Percentiles rank a stretch among this genome's conserved stretches.
phyloP scores from a whole-genome alignment of 306 rosid species.

The Hippophae rhamnoides region DNA sequence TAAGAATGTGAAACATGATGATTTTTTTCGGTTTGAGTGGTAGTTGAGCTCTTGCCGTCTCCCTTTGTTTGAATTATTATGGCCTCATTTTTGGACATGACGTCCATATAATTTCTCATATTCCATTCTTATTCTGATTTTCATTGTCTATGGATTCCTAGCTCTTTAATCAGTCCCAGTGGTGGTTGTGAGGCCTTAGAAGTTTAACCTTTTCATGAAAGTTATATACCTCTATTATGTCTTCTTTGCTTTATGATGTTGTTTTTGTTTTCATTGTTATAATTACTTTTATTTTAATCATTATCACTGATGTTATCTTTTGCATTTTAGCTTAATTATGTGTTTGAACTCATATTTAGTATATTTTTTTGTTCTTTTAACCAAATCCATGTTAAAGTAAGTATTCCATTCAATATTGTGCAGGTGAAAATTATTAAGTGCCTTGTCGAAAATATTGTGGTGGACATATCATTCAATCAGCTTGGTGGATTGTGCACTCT shows the following conservation, averaged over 20 bases:
- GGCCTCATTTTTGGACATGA: too few species aligned
- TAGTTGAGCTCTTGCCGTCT: too few species aligned
- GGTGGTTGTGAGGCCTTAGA: too few species aligned
- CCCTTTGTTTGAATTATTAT: too few species aligned
- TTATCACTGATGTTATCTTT: neutral
- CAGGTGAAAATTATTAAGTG: conserved; percentile 96
- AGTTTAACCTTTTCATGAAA: neutral
- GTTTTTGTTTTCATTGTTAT: neutral
- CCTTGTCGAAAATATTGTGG: conserved; percentile 97
- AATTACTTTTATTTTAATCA: neutral
- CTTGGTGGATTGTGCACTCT: conserved; percentile 98
- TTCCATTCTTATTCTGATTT: too few species aligned
- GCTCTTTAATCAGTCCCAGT: too few species aligned
- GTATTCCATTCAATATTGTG: conserved; percentile 4
- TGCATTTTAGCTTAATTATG: neutral
- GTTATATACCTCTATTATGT: too few species aligned
- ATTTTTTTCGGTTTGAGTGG: too few species aligned
- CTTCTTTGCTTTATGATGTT: neutral
- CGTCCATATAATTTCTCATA: too few species aligned
- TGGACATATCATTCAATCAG: conserved; percentile 95
- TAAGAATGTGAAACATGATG: too few species aligned
- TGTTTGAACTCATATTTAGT: neutral
- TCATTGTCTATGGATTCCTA: too few species aligned
- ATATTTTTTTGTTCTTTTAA: conserved; percentile 9
- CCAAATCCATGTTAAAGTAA: conserved; percentile 1